phyloP scores from a whole-genome alignment of 2,329 filamentous ascomycete species.

The Aspergillus fischeri region DNA sequence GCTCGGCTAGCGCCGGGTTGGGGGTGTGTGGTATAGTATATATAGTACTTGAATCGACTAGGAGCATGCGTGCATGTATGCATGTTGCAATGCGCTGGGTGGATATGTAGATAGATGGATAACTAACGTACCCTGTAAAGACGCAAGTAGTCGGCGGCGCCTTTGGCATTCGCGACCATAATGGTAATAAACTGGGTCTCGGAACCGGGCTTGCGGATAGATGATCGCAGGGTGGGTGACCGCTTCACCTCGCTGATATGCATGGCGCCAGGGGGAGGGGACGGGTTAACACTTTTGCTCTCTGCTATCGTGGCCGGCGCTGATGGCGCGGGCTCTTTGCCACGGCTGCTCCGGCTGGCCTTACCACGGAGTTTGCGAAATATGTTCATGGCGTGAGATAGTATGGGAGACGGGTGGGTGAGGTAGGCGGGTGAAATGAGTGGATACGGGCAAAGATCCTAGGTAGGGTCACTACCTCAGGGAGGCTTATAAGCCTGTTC shows the following conservation, averaged over 20 bases:
- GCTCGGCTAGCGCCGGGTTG: background rate
- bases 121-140: background rate
- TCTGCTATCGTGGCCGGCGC: constrained; percentile 3
- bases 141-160: background rate
- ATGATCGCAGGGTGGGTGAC: background rate
- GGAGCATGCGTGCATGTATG: background rate
- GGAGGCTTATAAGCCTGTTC: too few species aligned
- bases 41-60: too few species aligned
- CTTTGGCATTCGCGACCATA: background rate
- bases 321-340: constrained; percentile 1
- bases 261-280: constrained; percentile 3
- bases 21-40: background rate
- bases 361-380: constrained; percentile 3
- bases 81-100: background rate
- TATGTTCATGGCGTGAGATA: background rate
- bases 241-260: constrained; percentile 7
- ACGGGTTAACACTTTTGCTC: constrained; percentile 1
- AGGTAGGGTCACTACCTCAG: too few species aligned
- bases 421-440: background rate
- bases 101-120: too few species aligned
- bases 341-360: background rate
- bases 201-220: background rate
- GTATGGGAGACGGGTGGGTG: background rate
- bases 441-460: background rate
- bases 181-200: background rate